These are phyloP conservation scores for Suillus variegatus DNA, from an alignment of 768 basidiomycete genomes.

Conservation along the genomic window DNA sequence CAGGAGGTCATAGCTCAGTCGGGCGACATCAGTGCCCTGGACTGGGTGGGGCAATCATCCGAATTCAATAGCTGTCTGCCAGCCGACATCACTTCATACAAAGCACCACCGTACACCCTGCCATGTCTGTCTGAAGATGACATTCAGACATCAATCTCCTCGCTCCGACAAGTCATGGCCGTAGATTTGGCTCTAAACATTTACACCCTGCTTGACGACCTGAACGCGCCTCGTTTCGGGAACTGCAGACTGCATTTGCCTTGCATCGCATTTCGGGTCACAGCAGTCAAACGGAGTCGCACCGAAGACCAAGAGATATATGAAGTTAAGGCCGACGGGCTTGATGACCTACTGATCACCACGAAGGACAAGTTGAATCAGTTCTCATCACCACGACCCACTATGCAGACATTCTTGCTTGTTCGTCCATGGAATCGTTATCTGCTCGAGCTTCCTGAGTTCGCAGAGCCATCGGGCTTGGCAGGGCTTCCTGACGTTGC, in stretches of 20 bases:
- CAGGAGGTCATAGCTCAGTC: not conserved
- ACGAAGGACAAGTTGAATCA: not conserved
- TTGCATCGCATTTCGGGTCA: not conserved
- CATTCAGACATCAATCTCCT: not conserved
- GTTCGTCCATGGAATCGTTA: not conserved
- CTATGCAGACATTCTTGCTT: not conserved
- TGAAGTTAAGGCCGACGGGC: not conserved
- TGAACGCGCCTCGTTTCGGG: too few species aligned
- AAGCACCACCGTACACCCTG: not conserved
- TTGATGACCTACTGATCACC: not conserved
- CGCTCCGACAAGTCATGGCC: not conserved
- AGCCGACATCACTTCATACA: not conserved
- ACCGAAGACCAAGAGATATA: not conserved
- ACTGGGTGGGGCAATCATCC: not conserved
- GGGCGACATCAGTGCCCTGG: not conserved
- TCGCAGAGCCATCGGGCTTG: too few species aligned
- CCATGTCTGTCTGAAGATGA: not conserved
- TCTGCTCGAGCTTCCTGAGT: not conserved
- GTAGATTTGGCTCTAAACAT: too few species aligned
- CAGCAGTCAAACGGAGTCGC: not conserved
- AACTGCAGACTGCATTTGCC: not conserved
- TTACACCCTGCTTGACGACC: too few species aligned
- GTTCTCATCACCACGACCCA: not conserved
- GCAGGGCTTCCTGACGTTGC: not conserved
- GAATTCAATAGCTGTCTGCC: not conserved